phyloP scores from a whole-genome alignment of 148 eudicot species.

The Rhododendron simsii region DNA sequence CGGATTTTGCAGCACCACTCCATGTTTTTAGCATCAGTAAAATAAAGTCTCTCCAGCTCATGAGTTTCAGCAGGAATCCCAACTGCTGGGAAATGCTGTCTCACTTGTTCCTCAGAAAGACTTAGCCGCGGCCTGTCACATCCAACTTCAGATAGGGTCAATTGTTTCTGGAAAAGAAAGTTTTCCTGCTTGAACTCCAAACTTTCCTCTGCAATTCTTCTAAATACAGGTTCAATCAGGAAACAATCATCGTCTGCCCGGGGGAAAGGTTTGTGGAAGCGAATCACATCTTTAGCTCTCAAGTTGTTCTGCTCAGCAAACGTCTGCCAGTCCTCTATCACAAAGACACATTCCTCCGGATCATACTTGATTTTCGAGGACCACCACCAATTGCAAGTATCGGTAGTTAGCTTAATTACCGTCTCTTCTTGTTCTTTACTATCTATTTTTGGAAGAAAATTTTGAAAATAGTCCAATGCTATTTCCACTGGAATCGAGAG shows the following conservation, averaged over 20 bases:
- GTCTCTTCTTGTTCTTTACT: neutral
- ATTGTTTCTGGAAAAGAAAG: neutral
- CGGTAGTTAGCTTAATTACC: neutral
- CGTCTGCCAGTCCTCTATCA: neutral
- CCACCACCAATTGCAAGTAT: neutral
- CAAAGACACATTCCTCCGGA: neutral
- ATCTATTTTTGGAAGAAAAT: neutral
- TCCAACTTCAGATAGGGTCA: neutral
- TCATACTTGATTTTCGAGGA: neutral
- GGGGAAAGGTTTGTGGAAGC: neutral
- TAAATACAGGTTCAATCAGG: neutral
- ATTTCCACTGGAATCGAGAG: slow-evolving; percentile 1
- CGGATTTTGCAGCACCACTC: neutral
- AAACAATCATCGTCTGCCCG: neutral
- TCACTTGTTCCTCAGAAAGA: neutral
- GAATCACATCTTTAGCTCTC: neutral
- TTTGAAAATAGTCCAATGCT: neutral
- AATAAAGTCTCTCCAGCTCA: neutral
- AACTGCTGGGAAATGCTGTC: neutral
- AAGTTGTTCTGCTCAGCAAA: neutral
- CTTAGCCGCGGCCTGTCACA: neutral
- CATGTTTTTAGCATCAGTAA: neutral
- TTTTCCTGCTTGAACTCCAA: neutral
- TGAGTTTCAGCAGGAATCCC: neutral
- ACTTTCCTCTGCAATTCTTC: neutral